Conservation (phyloP, 768 basidiomycete genomes). For the Leccinum aurantiacum region DNA sequence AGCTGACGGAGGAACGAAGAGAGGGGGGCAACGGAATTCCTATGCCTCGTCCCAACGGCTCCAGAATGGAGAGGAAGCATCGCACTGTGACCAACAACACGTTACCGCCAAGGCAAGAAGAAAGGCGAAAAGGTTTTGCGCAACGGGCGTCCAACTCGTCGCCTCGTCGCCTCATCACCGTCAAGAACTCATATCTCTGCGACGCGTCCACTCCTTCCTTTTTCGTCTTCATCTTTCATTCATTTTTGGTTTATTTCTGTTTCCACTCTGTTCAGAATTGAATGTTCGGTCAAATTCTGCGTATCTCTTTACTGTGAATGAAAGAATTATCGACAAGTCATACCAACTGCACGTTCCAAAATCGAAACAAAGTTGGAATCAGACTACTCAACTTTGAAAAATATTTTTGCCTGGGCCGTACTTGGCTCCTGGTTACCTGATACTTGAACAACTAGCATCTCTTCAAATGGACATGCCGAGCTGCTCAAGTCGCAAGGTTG, state of each 20-base stretch:
- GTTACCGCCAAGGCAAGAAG: conserved; percentile 13
- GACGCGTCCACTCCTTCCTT: not conserved
- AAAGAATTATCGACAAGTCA: no score
- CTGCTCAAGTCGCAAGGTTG: no score
- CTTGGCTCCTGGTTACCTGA: no score
- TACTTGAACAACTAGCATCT: no score
- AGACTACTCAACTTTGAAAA: no score
- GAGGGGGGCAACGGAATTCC: not conserved
- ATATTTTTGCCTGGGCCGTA: no score
- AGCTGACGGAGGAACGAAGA: not conserved
- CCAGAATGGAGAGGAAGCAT: conserved; percentile 17
- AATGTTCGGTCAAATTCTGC: no score
- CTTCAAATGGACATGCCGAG: no score
- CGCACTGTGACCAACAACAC: conserved; percentile 20
- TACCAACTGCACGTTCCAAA: no score
- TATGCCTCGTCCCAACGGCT: conserved; percentile 8
- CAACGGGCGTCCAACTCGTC: not conserved
- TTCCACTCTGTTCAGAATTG: no score
- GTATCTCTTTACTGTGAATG: no score
- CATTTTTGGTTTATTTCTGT: conserved; percentile 8
- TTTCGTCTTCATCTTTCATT: not conserved
- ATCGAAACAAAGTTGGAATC: no score
- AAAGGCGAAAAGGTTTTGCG: not conserved
- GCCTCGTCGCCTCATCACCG: conserved; percentile 1
- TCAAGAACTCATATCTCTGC: conserved; percentile 3